Base-by-base conservation (phyloP, 2,329 filamentous ascomycete species). In the Exophiala sideris region DNA sequence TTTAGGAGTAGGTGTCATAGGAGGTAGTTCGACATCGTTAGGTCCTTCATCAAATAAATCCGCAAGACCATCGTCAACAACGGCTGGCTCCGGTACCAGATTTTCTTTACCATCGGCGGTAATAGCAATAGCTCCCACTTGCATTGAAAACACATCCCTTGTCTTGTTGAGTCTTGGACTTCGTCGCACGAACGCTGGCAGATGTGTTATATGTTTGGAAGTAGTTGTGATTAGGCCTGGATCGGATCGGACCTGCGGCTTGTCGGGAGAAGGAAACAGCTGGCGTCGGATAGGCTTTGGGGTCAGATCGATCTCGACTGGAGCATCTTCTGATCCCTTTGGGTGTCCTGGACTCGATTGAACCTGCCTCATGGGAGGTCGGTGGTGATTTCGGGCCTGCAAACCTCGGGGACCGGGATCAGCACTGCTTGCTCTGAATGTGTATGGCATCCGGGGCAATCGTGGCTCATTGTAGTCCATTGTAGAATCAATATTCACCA, bases 1-100 rank as follows among this genome's bases (percentile, higher is more conserved):
- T 65, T 59, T 60, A 11, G 57, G 62, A 38, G 61, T 62, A 2
- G 62, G 65, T 66, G 61, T 60, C 66, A 61, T 68, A 60, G 65
- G 66, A 62, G 63, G 73, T 67, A 64, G 70, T 65, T 62, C 69
- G 36, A 59, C 69, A 52, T 65, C 68, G 50, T 52, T 57, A 2
- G 73, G 58, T 70, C 79, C 65, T 74, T 86, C 79, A 52, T 85
- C 84, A 63, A 94, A 91, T 3, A 94, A 77, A 46, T 80, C 76
- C 38, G 83, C 79, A 5, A 88, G 68, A 34, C 80, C 78, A 57
- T 85, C 79, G 35, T 72, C 68, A 16, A 55, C 24, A 12, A 56
- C 39, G 3, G 32, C 35, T n/a, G 68, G 55, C 8, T 67, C 64
- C 5, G 77, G 75, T 10, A 73, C 74, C 45, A 70, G 70, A 58